Evolutionary conservation across 2,329 filamentous ascomycete species (phyloP).

Genomic region (Thielaviopsis punctulata): DNA sequence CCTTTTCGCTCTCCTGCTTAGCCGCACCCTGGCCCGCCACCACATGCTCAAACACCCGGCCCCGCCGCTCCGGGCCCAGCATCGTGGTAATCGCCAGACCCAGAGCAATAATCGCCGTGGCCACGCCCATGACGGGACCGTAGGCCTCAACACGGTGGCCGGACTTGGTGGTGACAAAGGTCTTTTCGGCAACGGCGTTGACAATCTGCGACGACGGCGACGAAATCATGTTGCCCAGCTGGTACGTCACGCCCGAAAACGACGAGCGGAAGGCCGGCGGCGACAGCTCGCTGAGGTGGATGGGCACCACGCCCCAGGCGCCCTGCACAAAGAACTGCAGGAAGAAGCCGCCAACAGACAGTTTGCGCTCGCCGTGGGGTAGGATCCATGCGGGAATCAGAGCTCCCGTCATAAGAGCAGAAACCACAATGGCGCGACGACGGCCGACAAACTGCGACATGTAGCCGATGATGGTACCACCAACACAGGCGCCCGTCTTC

Average conservation of each 20-base stretch:
- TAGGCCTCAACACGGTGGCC: slow-evolving; percentile 50
- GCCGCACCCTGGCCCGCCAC: slow-evolving; percentile 20
- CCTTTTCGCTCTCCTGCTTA: slow-evolving; percentile 11
- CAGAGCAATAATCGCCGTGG: slow-evolving; percentile 56
- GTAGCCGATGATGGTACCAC: slow-evolving; percentile 58
- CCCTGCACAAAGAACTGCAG: slow-evolving; percentile 66
- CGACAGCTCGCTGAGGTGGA: slow-evolving; percentile 61
- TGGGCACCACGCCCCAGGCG: slow-evolving; percentile 60
- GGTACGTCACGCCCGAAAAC: slow-evolving; percentile 56
- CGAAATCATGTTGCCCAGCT: slow-evolving; percentile 59
- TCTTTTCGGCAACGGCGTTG: slow-evolving; percentile 52
- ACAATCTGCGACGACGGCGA: slow-evolving; percentile 60
- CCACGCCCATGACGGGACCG: slow-evolving; percentile 58
- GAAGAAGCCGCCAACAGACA: slow-evolving; percentile 54
- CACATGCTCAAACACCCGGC: slow-evolving; percentile 48
- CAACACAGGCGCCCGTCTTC: slow-evolving; percentile 62
- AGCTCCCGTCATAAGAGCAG: slow-evolving; percentile 39
- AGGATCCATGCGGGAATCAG: slow-evolving; percentile 58
- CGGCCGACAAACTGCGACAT: slow-evolving; percentile 59
- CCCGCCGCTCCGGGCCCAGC: slow-evolving; percentile 58
- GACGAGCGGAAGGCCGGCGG: slow-evolving; percentile 58
- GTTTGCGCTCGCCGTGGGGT: slow-evolving; percentile 37
- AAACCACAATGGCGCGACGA: slow-evolving; percentile 46
- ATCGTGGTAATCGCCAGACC: slow-evolving; percentile 53
- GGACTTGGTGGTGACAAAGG: slow-evolving; percentile 32